Evolutionary conservation across 1,139 yeast species (phyloP), one percentile per base, ranked within the genome.

Genomic region (Yamadazyma membranifaciens): DNA sequence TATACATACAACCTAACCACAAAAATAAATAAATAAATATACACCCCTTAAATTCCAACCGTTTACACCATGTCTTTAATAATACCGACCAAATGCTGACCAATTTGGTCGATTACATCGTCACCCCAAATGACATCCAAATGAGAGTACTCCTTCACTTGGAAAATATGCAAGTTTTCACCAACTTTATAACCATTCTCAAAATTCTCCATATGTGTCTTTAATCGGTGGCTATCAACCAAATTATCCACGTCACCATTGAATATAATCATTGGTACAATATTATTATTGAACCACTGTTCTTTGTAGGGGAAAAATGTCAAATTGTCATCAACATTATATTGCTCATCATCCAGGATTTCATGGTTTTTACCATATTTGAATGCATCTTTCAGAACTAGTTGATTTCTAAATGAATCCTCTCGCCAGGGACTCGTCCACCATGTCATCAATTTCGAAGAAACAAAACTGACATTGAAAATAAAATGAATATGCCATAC

Each of bases 381-480:
- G 46, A 69, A 72, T 0, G 67, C 65, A 26, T 56, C 47, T 34
- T 54, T 53, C 1, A 70, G 65, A 34, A 62, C 67, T 36, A 71
- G 57, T 50, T 67, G 67, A 48, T 65, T 68, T 25, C 68, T 55
- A 45, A 72, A 72, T 1, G 75, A 73, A 35, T 67, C 72, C 26
- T 55, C 62, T 15, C 66, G 60, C 54, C 63, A 64, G 33, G 79
- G 74, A 44, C 77, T 73, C 34, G 67, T 67, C 97, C 98, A 92
- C 96, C 97, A 92, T 39, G 77, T 73, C 95, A 92, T 88, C 47
- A 87, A 69, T 50, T 81, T 80, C 2, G 88, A 73, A 22, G 94
- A 83, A 9, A 88, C 85, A 57, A 78, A 85, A 4, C 86, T 85
- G 0, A 96, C 96, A n/a, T 94, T 85, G 59, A 87, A 89, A 10